Evolutionary conservation across 441 rosid species (phyloP), one percentile per base, ranked within the genome.

Genomic region (Aquilaria agallochum): DNA sequence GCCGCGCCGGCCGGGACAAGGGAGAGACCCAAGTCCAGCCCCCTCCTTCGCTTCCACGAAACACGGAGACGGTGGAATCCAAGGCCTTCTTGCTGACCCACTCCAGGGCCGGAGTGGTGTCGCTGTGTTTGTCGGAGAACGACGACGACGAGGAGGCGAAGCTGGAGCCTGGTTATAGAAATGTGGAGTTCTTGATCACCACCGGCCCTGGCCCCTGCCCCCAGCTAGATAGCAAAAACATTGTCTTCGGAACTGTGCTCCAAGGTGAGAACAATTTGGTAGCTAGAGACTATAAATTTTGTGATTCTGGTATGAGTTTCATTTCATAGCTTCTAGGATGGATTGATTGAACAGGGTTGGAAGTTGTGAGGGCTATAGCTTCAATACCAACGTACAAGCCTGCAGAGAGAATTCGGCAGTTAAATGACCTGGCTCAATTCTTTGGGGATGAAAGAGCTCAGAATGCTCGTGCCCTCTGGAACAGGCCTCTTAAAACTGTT

Each of bases 141-240:
- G 96, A 92, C 33, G 98, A 92, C 1, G 95, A 92, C 4, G 91
- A 85, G 2, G 82, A 84, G 0, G 72, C 83, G 40, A 80, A 79
- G 83, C 80, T 89, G 3, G 86, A 89, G 56, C 85, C 91, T 8
- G 62, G 84, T 36, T 85, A 87, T 60, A 81, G 96, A 53, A 92
- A 89, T 54, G 95, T 89, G 9, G 96, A 89, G 73, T 92, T 92
- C 81, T 78, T 92, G 79, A 89, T 89, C 51, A 92, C 93, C 7
- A 87, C 95, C 0, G 98, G 98, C 6, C 98, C 96, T 15, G 95
- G 87, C 50, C 93, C 98, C 5, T 89, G 90, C 56, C 96, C 98
- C 0, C 82, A 82, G 68, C 76, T 92, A 59, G 95, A 89, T 63
- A 68, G 55, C 55, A 84, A 79, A 68, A 92, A 89, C 82, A 87